Evolutionary conservation across 768 basidiomycete species (phyloP).

Genomic region (Cystofilobasidium macerans): DNA sequence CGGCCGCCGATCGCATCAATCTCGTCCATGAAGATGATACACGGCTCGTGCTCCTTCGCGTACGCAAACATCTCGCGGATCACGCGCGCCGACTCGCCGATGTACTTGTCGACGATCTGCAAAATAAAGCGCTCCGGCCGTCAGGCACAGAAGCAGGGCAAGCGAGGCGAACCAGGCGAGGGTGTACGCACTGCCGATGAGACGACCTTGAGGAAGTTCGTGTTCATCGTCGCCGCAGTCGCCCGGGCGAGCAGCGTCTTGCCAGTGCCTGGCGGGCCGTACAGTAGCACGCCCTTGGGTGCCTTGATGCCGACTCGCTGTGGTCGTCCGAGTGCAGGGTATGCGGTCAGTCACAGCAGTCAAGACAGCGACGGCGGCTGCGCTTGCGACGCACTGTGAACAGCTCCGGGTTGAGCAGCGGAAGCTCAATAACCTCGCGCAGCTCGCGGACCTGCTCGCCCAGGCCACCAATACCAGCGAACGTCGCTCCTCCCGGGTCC

Average conservation of each 20-base stretch:
- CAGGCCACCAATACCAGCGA: constrained; percentile 92
- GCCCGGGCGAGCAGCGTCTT: constrained; percentile 92
- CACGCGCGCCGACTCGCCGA: constrained; percentile 91
- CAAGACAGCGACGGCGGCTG: background rate
- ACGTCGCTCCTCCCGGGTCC: constrained; percentile 87
- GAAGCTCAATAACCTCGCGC: constrained; percentile 94
- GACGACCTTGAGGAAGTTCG: constrained; percentile 97
- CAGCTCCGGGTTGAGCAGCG: constrained; percentile 83
- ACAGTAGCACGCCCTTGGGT: constrained; percentile 89
- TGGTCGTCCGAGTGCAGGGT: background rate
- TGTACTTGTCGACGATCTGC: constrained; percentile 56
- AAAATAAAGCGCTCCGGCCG: background rate
- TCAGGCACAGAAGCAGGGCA: background rate
- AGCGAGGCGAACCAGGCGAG: background rate
- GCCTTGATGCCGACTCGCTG: constrained; percentile 90
- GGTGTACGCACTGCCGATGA: constrained; percentile 94
- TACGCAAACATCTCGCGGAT: constrained; percentile 99
- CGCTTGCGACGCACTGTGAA: constrained; percentile 43
- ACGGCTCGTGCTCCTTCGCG: constrained; percentile 93
- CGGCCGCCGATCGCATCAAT: constrained; percentile 89
- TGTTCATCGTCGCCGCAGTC: constrained; percentile 85
- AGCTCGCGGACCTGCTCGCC: constrained; percentile 93
- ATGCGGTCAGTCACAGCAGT: background rate
- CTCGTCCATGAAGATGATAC: constrained; percentile 89
- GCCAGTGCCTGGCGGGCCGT: constrained; percentile 92